A percentile compares a stretch with the other conserved stretches of the same genome.
Conservation (phyloP, 768 basidiomycete species). For the Daedaleopsis sinensis region DNA sequence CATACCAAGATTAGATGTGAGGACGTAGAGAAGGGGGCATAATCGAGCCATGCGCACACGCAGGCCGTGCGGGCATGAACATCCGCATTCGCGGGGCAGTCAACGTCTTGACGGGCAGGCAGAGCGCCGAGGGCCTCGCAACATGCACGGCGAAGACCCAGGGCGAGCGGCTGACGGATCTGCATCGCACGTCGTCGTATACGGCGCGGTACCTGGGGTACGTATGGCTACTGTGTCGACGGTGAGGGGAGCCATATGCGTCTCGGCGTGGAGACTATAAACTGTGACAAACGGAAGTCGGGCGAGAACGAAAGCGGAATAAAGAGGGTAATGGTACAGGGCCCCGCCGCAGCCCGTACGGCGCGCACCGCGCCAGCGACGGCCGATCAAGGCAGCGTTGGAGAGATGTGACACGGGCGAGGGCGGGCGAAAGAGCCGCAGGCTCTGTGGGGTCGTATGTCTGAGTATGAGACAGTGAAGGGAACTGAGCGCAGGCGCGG, state of each 20-base stretch:
- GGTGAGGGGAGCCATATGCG: conserved; percentile 1
- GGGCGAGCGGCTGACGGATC: neutral
- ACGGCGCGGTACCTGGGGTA: neutral
- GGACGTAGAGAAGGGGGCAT: neutral
- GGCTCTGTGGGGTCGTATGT: conserved; percentile 16
- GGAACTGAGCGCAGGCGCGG: conserved; percentile 11
- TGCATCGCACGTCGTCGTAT: conserved; percentile 1
- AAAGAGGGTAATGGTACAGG: conserved; percentile 21
- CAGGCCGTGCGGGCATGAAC: neutral
- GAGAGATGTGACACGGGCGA: neutral
- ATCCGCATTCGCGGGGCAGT: neutral
- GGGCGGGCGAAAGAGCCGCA: conserved; percentile 13
- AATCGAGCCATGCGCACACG: conserved; percentile 3
- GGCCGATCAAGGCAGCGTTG: neutral
- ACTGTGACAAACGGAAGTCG: neutral
- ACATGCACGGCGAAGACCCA: neutral
- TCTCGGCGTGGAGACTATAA: neutral
- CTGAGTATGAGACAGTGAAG: conserved; percentile 3
- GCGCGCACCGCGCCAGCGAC: neutral
- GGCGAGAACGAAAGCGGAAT: conserved; percentile 6
- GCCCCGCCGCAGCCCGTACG: conserved; percentile 15
- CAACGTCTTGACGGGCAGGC: neutral
- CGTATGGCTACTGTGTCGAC: conserved; percentile 15
- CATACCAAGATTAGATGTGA: neutral
- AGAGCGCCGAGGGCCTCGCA: neutral